Conservation (phyloP, 768 basidiomycete genomes). For the Phlebiopsis gigantea region DNA sequence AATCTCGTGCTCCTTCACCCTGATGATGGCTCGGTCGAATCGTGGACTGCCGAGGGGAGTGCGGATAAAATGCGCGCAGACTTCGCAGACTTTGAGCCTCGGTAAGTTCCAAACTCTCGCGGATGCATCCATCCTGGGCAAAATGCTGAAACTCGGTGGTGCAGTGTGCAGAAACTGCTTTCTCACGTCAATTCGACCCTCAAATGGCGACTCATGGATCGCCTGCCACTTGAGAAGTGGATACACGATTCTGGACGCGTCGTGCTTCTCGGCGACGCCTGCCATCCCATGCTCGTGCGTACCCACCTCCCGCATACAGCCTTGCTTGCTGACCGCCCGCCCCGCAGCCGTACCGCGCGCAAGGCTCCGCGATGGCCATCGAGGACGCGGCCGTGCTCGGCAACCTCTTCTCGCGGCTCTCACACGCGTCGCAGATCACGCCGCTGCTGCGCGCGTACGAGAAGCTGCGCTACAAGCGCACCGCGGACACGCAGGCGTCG, state of each 20-base stretch:
- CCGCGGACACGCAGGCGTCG: conserved; percentile 42
- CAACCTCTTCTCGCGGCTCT: conserved; percentile 43
- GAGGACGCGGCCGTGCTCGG: conserved; percentile 47
- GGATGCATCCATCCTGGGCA: neutral
- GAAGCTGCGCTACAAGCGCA: conserved; percentile 43
- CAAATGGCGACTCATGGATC: conserved; percentile 39
- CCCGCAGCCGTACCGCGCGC: conserved; percentile 36
- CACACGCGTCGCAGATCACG: conserved; percentile 35
- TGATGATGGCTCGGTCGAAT: conserved; percentile 35
- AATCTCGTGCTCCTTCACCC: conserved; percentile 35
- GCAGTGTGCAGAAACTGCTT: conserved; percentile 32
- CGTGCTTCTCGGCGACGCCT: conserved; percentile 35
- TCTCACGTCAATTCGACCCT: conserved; percentile 32
- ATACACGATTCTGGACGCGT: conserved; percentile 30
- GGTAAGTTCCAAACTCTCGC: conserved; percentile 19
- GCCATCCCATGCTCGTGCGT: conserved; percentile 39
- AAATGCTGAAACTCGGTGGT: neutral
- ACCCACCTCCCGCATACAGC: too few species aligned
- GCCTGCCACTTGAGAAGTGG: conserved; percentile 35
- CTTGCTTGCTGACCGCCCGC: neutral
- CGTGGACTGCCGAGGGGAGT: conserved; percentile 38
- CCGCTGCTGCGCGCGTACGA: conserved; percentile 48
- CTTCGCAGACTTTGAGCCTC: conserved; percentile 37
- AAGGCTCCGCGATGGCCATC: conserved; percentile 40
- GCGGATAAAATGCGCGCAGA: conserved; percentile 38